These are phyloP conservation scores for Jaapia argillacea DNA, from an alignment of 768 basidiomycete genomes.

Conservation along the genomic window DNA sequence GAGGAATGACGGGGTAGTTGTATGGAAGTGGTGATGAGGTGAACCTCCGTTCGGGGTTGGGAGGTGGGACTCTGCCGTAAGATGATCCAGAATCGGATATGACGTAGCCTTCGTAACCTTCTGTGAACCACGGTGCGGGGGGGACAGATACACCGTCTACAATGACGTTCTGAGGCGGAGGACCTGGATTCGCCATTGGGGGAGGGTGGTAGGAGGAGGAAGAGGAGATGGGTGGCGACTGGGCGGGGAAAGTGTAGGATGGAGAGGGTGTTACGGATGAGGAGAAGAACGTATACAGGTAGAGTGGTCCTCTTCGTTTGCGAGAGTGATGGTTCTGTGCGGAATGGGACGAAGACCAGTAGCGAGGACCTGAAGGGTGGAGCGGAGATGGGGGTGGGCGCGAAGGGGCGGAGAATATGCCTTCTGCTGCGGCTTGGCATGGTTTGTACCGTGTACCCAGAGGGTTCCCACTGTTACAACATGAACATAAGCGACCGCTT, in stretches of 20 bases:
- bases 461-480: conserved; percentile 41
- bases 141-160: too few relatives aligned
- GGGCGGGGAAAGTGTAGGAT: background rate
- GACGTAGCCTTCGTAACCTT: too few relatives aligned
- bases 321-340: too few relatives aligned
- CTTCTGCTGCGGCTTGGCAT: conserved; percentile 45
- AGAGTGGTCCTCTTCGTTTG: background rate
- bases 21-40: too few relatives aligned
- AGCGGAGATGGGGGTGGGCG: conserved; percentile 17
- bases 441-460: conserved; percentile 54
- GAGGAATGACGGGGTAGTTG: too few relatives aligned
- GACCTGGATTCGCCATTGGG: too few relatives aligned
- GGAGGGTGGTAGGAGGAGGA: too few relatives aligned
- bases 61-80: too few relatives aligned
- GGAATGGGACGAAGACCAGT: background rate
- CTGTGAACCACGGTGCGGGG: too few relatives aligned
- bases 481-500: background rate
- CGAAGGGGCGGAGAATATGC: conserved; percentile 29
- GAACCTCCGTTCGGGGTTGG: too few relatives aligned
- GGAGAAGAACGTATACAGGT: conserved; percentile 1
- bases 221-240: background rate
- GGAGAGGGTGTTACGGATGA: background rate
- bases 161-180: too few relatives aligned
- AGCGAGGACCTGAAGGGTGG: background rate
- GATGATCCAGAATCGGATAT: too few relatives aligned